A percentile compares a stretch with the other conserved stretches of the same genome.
Conservation (phyloP, 2,329 filamentous ascomycete species). For the Alternaria atra region DNA sequence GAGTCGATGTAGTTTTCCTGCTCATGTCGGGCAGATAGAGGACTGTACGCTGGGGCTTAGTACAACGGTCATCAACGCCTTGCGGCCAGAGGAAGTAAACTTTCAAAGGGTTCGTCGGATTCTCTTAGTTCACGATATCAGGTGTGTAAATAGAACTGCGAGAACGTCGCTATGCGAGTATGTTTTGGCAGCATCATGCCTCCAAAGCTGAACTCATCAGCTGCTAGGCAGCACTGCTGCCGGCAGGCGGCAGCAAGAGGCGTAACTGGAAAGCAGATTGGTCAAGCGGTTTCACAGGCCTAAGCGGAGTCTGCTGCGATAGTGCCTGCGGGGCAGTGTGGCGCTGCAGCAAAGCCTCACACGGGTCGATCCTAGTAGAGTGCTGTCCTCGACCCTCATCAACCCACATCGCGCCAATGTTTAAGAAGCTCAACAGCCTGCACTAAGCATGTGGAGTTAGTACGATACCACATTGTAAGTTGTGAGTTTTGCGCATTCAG, state of each 20-base stretch:
- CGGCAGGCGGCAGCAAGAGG: not conserved
- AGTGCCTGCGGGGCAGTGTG: not conserved
- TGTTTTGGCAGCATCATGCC: not conserved
- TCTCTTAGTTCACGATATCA: not conserved
- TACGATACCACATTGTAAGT: no score
- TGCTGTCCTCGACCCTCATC: no score
- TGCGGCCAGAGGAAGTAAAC: no score
- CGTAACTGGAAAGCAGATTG: not conserved
- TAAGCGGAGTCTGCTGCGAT: not conserved
- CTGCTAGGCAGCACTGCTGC: conserved; percentile 2
- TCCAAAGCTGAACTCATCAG: not conserved
- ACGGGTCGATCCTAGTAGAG: no score
- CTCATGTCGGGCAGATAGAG: not conserved
- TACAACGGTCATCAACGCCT: not conserved
- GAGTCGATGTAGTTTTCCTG: not conserved
- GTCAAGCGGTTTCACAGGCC: not conserved
- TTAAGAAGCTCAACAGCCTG: no score
- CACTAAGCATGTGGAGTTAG: no score
- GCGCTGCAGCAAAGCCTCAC: not conserved
- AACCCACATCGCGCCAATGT: no score
- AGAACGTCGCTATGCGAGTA: not conserved
- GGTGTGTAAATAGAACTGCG: not conserved
- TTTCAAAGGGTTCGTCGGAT: not conserved
- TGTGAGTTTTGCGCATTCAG: no score
- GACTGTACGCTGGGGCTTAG: not conserved